Percentiles rank a stretch among this genome's conserved stretches.
These are phyloP conservation scores for Pichia cabralensis DNA, from an alignment of 805 yeast genomes.

Conservation along the genomic window DNA sequence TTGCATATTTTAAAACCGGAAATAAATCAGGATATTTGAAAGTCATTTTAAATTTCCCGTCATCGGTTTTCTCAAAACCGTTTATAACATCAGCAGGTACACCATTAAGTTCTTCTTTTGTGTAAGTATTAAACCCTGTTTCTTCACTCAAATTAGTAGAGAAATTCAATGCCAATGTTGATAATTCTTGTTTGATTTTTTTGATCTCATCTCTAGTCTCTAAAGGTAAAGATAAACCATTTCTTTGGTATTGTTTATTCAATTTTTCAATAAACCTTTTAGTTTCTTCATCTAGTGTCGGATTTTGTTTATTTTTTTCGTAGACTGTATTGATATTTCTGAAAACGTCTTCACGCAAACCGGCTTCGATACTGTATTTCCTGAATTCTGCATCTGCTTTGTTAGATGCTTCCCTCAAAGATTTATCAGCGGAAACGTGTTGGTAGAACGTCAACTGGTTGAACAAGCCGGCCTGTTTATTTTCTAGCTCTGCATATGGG, in stretches of 20 bases:
- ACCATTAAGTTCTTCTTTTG: slow-evolving; percentile 60
- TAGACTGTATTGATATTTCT: slow-evolving; percentile 45
- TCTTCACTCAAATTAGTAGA: slow-evolving; percentile 65
- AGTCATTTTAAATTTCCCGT: slow-evolving; percentile 50
- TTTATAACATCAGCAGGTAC: slow-evolving; percentile 56
- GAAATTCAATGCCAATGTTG: slow-evolving; percentile 47
- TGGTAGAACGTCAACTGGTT: slow-evolving; percentile 59
- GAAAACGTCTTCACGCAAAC: slow-evolving; percentile 58
- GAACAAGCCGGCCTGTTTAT: slow-evolving; percentile 33
- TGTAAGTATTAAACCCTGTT: slow-evolving; percentile 47
- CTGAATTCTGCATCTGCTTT: slow-evolving; percentile 50
- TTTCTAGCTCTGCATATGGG: slow-evolving; percentile 43
- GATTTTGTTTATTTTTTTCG: slow-evolving; percentile 26
- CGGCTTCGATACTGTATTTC: slow-evolving; percentile 52
- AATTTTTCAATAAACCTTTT: slow-evolving; percentile 47
- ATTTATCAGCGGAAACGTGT: slow-evolving; percentile 57
- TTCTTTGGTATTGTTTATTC: slow-evolving; percentile 48
- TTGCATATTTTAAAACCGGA: slow-evolving; percentile 71
- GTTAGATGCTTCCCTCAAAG: slow-evolving; percentile 61
- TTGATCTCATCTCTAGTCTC: slow-evolving; percentile 48
- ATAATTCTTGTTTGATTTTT: slow-evolving; percentile 43
- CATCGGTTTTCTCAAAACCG: slow-evolving; percentile 39
- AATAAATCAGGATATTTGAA: slow-evolving; percentile 73
- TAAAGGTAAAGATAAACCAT: slow-evolving; percentile 55
- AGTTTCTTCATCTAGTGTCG: slow-evolving; percentile 40